Conservation (phyloP, 2,329 filamentous ascomycete genomes). For the Elsinoe fawcettii region DNA sequence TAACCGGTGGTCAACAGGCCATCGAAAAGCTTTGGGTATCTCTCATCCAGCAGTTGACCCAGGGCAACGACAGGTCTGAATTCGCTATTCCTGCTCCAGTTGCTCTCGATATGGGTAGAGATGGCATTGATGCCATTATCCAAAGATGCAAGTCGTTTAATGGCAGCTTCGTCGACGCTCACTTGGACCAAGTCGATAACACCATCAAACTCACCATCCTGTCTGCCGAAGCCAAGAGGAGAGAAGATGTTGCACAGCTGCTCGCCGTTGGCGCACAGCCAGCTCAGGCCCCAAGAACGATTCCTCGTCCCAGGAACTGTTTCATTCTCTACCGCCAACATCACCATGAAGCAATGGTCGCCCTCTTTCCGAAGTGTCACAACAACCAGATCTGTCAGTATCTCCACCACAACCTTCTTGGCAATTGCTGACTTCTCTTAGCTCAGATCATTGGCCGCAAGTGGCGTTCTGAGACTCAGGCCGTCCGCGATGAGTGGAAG, state of each 20-base stretch:
- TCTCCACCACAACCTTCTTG: background rate
- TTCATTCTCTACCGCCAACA: conserved; percentile 41
- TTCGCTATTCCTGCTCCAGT: background rate
- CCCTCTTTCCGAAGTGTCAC: conserved; percentile 33
- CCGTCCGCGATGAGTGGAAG: conserved; percentile 33
- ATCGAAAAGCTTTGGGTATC: conserved; percentile 13
- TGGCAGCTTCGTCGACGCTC: conserved; percentile 13
- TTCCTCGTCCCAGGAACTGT: conserved; percentile 38
- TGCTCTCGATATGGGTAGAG: conserved; percentile 9
- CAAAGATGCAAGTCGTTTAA: conserved; percentile 15
- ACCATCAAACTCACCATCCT: conserved; percentile 11
- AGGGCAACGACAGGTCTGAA: background rate
- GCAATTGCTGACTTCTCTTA: background rate
- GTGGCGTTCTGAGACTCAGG: conserved; percentile 34
- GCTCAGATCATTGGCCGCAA: conserved; percentile 34
- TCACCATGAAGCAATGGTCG: conserved; percentile 31
- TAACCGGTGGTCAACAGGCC: conserved; percentile 5
- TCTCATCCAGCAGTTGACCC: conserved; percentile 7
- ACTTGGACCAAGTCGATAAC: background rate
- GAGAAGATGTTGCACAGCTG: background rate
- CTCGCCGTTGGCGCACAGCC: background rate
- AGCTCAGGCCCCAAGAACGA: conserved; percentile 26
- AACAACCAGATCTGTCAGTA: conserved; percentile 41
- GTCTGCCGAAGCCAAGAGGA: conserved; percentile 13
- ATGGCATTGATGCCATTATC: conserved; percentile 13